Percentiles rank a stretch among this genome's conserved stretches.
Evolutionary conservation across 805 yeast species (phyloP).

Genomic region (Priceomyces melissophilus): DNA sequence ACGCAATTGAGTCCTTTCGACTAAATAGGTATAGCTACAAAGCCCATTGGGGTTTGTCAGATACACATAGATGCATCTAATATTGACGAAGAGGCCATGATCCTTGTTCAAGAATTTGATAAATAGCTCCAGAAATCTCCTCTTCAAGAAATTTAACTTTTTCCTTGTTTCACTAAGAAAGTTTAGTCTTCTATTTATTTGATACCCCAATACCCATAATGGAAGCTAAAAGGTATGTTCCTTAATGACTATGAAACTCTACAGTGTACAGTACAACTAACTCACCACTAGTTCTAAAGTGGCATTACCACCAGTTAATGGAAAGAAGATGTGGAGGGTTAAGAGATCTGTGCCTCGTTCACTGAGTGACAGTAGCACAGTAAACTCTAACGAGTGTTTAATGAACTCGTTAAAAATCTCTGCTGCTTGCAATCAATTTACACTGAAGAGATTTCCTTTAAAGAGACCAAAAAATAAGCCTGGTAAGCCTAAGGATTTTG

Average conservation of each 20-base stretch:
- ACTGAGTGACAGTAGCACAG: conserved; percentile 9
- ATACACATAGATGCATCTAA: conserved; percentile 1
- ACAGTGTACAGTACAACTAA: not conserved
- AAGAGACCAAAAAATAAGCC: conserved; percentile 44
- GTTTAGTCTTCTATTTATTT: conserved; percentile 1
- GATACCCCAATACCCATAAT: conserved; percentile 6
- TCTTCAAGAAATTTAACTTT: not conserved
- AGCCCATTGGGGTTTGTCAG: not conserved
- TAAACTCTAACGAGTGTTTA: conserved; percentile 32
- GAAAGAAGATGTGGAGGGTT: conserved; percentile 45
- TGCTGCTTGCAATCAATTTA: conserved; percentile 35
- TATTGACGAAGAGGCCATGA: not conserved
- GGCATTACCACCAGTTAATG: conserved; percentile 39
- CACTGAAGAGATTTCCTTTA: conserved; percentile 36
- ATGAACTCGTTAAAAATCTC: conserved; percentile 41
- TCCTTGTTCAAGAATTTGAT: not conserved
- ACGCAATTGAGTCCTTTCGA: not conserved
- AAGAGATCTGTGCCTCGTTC: conserved; percentile 20
- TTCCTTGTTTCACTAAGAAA: not conserved
- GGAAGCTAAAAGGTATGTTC: conserved; percentile 7
- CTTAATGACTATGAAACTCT: not conserved
- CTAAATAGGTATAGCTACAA: not conserved
- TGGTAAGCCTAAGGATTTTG: conserved; percentile 44
- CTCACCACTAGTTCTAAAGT: conserved; percentile 5
- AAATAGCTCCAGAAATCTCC: conserved; percentile 4